phyloP scores from a whole-genome alignment of 1,284 basidiomycete genomes.

The Ustilago tritici region DNA sequence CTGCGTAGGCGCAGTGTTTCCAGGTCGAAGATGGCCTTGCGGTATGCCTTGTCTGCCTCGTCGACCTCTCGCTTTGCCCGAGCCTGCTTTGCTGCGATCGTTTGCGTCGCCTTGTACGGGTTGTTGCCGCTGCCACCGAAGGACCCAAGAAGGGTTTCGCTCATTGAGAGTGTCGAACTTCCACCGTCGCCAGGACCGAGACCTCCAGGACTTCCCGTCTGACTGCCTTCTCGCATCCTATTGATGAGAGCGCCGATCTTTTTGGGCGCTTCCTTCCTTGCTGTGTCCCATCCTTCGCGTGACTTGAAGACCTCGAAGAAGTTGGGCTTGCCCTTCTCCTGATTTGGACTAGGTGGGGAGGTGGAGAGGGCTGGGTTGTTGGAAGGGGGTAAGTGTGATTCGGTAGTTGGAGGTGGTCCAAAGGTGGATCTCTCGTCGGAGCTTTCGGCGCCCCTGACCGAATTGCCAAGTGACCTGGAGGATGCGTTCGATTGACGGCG shows the following conservation, averaged over 20 bases:
- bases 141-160: constrained; percentile 30
- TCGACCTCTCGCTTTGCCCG: constrained; percentile 64
- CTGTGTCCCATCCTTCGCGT: constrained; percentile 64
- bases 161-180: constrained; percentile 25
- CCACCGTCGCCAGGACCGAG: constrained; percentile 19
- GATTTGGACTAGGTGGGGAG: constrained; percentile 31
- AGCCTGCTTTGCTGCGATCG: constrained; percentile 59
- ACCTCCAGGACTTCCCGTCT: constrained; percentile 19
- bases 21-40: constrained; percentile 89
- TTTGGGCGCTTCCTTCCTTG: constrained; percentile 65
- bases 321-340: constrained; percentile 37
- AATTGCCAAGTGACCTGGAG: constrained; percentile 21
- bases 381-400: constrained; percentile 8
- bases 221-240: constrained; percentile 62
- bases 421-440: constrained; percentile 36
- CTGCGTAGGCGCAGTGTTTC: constrained; percentile 85
- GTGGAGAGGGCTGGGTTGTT: constrained; percentile 16
- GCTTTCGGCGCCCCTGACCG: constrained; percentile 22
- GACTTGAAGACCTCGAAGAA: constrained; percentile 63
- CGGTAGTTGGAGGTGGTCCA: constrained; percentile 33
- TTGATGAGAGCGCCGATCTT: constrained; percentile 64
- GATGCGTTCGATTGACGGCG: constrained; percentile 36
- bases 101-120: constrained; percentile 49
- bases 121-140: constrained; percentile 35
- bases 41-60: constrained; percentile 85